Conservation (phyloP, 257 asterid species). For the Nicotiana obtusifolia region DNA sequence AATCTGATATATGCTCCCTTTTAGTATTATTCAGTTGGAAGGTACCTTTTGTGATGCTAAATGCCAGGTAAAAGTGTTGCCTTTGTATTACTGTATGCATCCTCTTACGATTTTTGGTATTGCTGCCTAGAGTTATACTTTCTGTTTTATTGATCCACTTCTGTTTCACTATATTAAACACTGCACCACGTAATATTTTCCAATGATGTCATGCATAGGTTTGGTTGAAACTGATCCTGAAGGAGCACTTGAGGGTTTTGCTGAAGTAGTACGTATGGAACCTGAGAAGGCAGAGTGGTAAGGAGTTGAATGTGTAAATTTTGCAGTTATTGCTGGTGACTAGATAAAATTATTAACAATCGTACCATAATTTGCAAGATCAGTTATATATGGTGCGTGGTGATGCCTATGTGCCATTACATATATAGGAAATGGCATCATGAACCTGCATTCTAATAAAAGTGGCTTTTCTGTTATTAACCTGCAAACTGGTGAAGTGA, state of each 20-base stretch:
- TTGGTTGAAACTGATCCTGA: constrained; percentile 86
- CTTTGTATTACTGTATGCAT: background rate
- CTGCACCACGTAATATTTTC: background rate
- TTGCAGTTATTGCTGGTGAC: background rate
- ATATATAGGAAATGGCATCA: too few species aligned
- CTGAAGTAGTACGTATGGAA: constrained; percentile 88
- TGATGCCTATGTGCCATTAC: too few species aligned
- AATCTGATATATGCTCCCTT: too few species aligned
- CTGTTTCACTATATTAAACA: background rate
- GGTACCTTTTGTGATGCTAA: too few species aligned
- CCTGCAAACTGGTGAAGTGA: too few species aligned
- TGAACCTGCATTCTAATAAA: too few species aligned
- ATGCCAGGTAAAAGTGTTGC: background rate
- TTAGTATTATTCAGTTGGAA: too few species aligned
- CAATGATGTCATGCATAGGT: constrained; percentile 33
- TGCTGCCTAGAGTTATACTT: background rate
- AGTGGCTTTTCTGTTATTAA: too few species aligned
- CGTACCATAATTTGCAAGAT: too few species aligned
- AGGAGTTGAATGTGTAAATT: background rate
- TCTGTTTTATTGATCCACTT: background rate
- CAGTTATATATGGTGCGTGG: too few species aligned
- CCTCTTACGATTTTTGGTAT: background rate
- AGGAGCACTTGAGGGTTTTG: constrained; percentile 88
- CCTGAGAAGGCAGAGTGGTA: constrained; percentile 96
- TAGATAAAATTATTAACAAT: too few species aligned